phyloP scores from a whole-genome alignment of 257 asterid species.

The Nicotiana paniculata region DNA sequence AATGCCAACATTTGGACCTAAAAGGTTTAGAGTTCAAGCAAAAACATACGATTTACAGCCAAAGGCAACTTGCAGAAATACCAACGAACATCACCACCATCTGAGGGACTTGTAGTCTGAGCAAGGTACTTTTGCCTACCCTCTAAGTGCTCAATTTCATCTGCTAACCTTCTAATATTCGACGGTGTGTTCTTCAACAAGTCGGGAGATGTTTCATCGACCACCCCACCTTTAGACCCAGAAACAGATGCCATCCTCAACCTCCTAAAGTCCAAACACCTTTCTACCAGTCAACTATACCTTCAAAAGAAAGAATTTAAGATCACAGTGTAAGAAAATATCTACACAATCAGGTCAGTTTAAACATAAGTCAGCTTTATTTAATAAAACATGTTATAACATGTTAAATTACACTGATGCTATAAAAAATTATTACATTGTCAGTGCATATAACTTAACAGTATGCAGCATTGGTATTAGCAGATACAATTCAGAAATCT shows the following conservation, averaged over 20 bases:
- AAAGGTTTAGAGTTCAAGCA: not conserved
- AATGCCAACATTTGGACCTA: not conserved
- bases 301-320: not conserved
- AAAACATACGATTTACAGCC: slow-evolving; percentile 61
- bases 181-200: slow-evolving; percentile 86
- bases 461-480: too few relatives aligned
- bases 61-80: slow-evolving; percentile 82
- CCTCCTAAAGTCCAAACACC: too few relatives aligned
- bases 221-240: slow-evolving; percentile 24
- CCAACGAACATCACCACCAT: slow-evolving; percentile 93
- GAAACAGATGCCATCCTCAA: slow-evolving; percentile 18
- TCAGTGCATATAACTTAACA: too few relatives aligned
- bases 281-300: too few relatives aligned
- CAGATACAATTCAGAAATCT: too few relatives aligned
- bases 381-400: too few relatives aligned
- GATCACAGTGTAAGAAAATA: not conserved
- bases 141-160: slow-evolving; percentile 79
- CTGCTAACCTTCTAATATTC: slow-evolving; percentile 70
- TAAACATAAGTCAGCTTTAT: too few relatives aligned
- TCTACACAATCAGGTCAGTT: too few relatives aligned
- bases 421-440: too few relatives aligned
- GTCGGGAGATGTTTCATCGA: slow-evolving; percentile 59
- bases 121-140: slow-evolving; percentile 90
- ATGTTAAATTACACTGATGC: too few relatives aligned
- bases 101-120: slow-evolving; percentile 85